Percentiles rank a stretch among this genome's conserved stretches.
phyloP scores from a whole-genome alignment of 768 basidiomycete genomes.

The Russula virescens region DNA sequence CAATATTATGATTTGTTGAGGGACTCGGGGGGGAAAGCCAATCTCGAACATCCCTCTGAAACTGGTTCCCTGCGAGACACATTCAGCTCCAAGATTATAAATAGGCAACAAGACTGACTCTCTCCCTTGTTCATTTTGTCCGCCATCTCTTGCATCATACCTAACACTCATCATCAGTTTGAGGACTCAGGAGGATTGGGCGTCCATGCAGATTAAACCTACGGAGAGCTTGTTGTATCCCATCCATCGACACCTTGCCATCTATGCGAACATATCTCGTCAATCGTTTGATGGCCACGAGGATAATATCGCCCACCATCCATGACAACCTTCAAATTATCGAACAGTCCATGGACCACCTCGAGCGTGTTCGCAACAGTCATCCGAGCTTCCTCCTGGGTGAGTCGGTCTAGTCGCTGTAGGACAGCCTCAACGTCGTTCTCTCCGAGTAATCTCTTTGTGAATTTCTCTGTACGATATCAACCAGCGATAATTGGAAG shows the following conservation, averaged over 20 bases:
- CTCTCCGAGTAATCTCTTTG: neutral
- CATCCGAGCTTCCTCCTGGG: neutral
- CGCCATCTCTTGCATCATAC: neutral
- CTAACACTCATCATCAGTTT: neutral
- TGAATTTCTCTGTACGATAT: neutral
- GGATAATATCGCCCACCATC: neutral
- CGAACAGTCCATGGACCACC: neutral
- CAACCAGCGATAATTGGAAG: neutral
- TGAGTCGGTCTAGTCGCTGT: constrained; percentile 1
- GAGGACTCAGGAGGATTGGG: too few species aligned
- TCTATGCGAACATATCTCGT: neutral
- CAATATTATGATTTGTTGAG: neutral
- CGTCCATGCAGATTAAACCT: neutral
- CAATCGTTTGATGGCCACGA: neutral
- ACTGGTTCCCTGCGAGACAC: neutral
- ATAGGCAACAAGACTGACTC: neutral
- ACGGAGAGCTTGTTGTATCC: neutral
- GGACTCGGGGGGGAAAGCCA: neutral
- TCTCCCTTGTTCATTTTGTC: neutral
- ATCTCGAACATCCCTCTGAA: neutral
- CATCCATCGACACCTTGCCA: neutral
- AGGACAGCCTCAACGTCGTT: neutral
- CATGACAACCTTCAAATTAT: neutral
- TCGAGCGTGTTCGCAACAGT: neutral
- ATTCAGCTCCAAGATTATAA: neutral